A percentile compares a stretch with the other conserved stretches of the same genome.
Evolutionary conservation across 1,139 yeast genomes (phyloP).

Genomic region (Magnusiomyces ingens): DNA sequence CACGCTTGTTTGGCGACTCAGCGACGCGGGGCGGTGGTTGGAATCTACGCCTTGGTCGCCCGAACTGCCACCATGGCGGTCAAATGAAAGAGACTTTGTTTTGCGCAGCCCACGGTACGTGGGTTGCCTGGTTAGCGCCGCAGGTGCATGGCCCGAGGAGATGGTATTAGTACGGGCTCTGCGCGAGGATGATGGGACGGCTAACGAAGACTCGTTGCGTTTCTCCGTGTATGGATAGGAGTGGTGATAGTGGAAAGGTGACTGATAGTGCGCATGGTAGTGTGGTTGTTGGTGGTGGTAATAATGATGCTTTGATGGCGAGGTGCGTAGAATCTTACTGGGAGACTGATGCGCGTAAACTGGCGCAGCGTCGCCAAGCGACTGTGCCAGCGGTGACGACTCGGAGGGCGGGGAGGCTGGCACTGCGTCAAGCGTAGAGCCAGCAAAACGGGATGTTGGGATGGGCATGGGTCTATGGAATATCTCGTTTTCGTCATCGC

Average conservation of each 20-base stretch:
- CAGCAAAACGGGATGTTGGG: neutral
- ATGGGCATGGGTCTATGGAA: neutral
- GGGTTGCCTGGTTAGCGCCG: neutral
- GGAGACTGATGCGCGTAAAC: neutral
- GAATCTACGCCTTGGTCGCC: too few relatives aligned
- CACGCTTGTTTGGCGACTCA: constrained; percentile 12
- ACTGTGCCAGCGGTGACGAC: neutral
- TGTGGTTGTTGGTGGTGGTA: neutral
- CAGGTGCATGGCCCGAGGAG: neutral
- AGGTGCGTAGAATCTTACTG: neutral
- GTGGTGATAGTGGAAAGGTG: too few relatives aligned
- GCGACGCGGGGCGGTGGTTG: neutral
- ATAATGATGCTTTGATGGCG: neutral
- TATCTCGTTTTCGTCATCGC: constrained; percentile 6
- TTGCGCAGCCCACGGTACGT: constrained; percentile 10
- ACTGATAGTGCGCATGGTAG: too few relatives aligned
- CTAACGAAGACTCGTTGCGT: neutral
- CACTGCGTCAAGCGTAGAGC: neutral
- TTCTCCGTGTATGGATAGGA: too few relatives aligned
- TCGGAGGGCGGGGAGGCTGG: neutral
- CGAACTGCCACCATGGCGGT: neutral
- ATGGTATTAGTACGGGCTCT: neutral
- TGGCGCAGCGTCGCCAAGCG: neutral
- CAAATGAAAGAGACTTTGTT: constrained; percentile 15
- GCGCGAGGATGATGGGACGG: neutral